Conservation (phyloP, 345 rosid genomes). For the Pistacia atlantica region DNA sequence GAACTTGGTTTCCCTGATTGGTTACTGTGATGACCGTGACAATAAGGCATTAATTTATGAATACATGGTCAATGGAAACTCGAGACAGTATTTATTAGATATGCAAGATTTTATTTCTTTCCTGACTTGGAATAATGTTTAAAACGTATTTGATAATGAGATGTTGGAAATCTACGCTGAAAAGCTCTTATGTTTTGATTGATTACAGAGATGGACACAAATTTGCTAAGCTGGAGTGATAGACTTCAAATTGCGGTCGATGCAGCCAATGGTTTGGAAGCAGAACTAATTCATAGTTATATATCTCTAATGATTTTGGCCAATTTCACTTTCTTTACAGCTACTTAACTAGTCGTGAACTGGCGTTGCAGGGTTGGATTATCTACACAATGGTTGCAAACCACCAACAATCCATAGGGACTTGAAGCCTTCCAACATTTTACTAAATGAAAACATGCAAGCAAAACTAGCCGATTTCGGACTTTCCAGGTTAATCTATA, state of each 20-base stretch:
- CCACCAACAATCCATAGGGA: slow-evolving; percentile 43
- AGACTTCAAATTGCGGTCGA: slow-evolving; percentile 52
- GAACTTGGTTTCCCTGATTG: slow-evolving; percentile 33
- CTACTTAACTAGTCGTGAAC: not conserved
- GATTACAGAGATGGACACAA: not conserved
- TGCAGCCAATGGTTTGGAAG: slow-evolving; percentile 41
- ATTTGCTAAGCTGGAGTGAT: slow-evolving; percentile 13
- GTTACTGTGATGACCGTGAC: slow-evolving; percentile 33
- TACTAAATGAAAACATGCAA: slow-evolving; percentile 44
- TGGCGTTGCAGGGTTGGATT: slow-evolving; percentile 36
- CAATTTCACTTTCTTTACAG: not conserved
- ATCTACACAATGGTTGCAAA: slow-evolving; percentile 33
- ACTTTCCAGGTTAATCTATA: slow-evolving; percentile 35
- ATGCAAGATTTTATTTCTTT: not conserved
- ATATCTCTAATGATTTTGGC: not conserved
- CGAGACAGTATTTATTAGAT: slow-evolving; percentile 27
- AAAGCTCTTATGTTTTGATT: not conserved
- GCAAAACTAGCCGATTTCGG: slow-evolving; percentile 61
- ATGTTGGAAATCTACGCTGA: not conserved
- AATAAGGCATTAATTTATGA: slow-evolving; percentile 36
- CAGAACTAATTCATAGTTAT: not conserved
- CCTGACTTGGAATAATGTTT: too few species aligned
- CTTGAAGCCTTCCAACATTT: slow-evolving; percentile 51
- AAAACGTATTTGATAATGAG: not conserved
- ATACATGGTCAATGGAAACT: slow-evolving; percentile 40